Percentiles rank a stretch among this genome's conserved stretches.
Evolutionary conservation across 148 eudicot genomes (phyloP).

Genomic region (Chenopodium quinoa): DNA sequence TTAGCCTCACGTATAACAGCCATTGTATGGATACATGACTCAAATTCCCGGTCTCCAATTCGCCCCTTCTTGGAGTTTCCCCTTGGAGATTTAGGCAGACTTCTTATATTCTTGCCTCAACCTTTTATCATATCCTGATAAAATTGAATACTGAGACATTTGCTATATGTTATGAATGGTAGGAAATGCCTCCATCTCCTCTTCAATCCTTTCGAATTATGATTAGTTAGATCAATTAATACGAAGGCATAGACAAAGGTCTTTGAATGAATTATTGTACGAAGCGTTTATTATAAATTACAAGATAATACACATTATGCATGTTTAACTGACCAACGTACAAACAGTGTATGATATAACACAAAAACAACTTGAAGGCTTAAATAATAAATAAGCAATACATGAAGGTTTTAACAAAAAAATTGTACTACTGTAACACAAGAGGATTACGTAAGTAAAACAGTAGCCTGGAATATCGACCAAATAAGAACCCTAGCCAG

Average conservation of each 20-base stretch:
- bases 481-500: neutral
- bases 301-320: too few species aligned
- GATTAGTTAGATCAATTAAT: too few species aligned
- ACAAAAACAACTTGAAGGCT: too few species aligned
- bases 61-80: conserved; percentile 35
- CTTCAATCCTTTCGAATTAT: neutral
- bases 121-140: conserved; percentile 29
- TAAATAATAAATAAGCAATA: too few species aligned
- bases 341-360: too few species aligned
- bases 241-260: too few species aligned
- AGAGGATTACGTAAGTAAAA: too few species aligned
- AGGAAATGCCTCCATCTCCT: neutral
- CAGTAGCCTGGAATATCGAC: neutral
- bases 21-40: conserved; percentile 37
- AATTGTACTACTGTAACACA: too few species aligned
- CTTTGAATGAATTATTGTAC: too few species aligned
- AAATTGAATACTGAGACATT: neutral
- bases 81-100: conserved; percentile 23
- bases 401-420: too few species aligned
- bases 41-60: conserved; percentile 20
- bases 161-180: neutral
- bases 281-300: too few species aligned
- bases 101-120: conserved; percentile 31
- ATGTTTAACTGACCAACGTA: too few species aligned
- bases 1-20: conserved; percentile 21